Evolutionary conservation across 352 stramenopile species (phyloP), one percentile per base, ranked within the genome.

Genomic region (Globisporangium megalacanthum): DNA sequence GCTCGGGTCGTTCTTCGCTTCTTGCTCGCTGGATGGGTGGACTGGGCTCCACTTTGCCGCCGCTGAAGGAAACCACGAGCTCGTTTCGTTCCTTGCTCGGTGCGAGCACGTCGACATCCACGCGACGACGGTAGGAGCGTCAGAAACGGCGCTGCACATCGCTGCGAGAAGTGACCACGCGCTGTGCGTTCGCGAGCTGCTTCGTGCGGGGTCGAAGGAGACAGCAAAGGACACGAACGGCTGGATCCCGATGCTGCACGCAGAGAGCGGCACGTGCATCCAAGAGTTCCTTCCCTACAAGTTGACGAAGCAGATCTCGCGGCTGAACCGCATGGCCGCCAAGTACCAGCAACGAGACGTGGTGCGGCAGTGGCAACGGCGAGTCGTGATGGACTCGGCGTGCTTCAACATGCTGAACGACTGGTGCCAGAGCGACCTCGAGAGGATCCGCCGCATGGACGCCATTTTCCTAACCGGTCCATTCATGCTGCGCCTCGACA

Each of bases 361-460:
- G 49, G 65, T 90, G 29, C 58, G 61, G 53, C 63, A 68, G 22
- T 89, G 76, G 78, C 71, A 84, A 50, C 68, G 65, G 5, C 45
- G 49, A 3, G 58, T 88, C 33, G 67, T 69, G 39, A 57, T 57
- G 19, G 73, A 88, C 10, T 65, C 77, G 9, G 72, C 49, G 15
- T 83, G 67, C 29, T 84, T 77, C 49, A 64, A 77, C 46, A 83
- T 89, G 60, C 39, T 91, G 3, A 91, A 91, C 62, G 80, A 90
- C 61, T 87, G 76, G 78, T 84, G 81, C 41, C 67, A 70, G 55
- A 55, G 53, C 46, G 62, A 86, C 54, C 51, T 62, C 19, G 65
- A 70, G 20, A 52, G 75, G 19, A 81, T 90, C 31, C 70, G 79
- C 44, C 66, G 77, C 19, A 72, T 88, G 61, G 70, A 83, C 55